Conservation (phyloP, 1,139 yeast genomes). For the Suzukiozyma palmioleophila region DNA sequence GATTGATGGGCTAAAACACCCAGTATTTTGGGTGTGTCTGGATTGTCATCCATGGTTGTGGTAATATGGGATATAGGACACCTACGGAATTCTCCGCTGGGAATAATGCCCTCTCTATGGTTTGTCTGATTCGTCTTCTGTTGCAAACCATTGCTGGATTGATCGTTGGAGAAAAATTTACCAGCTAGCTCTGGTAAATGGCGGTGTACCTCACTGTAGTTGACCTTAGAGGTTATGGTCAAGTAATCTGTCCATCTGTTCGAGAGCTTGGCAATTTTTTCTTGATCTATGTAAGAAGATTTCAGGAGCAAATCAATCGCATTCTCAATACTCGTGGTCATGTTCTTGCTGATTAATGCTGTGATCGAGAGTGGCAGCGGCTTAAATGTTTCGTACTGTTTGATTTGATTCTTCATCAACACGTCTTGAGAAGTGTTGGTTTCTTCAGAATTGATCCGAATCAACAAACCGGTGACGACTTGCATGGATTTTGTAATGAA, state of each 20-base stretch:
- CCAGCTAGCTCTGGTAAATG: constrained; percentile 25
- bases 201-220: constrained; percentile 34
- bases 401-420: background rate
- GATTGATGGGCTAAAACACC: constrained; percentile 13
- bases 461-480: constrained; percentile 31
- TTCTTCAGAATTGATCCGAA: constrained; percentile 21
- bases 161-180: constrained; percentile 10
- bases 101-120: background rate
- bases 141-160: constrained; percentile 2
- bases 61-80: constrained; percentile 32
- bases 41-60: constrained; percentile 19
- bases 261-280: constrained; percentile 21
- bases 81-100: constrained; percentile 12
- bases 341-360: constrained; percentile 14
- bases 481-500: constrained; percentile 30
- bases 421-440: background rate
- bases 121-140: background rate
- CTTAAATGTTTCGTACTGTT: background rate
- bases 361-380: constrained; percentile 4
- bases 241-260: constrained; percentile 42
- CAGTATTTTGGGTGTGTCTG: constrained; percentile 35
- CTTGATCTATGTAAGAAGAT: constrained; percentile 14
- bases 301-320: constrained; percentile 17
- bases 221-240: constrained; percentile 29
- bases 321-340: constrained; percentile 16